A percentile compares a stretch with the other conserved stretches of the same genome.
phyloP scores from a whole-genome alignment of 139 green algal species.

The Tetraselmis striata region DNA sequence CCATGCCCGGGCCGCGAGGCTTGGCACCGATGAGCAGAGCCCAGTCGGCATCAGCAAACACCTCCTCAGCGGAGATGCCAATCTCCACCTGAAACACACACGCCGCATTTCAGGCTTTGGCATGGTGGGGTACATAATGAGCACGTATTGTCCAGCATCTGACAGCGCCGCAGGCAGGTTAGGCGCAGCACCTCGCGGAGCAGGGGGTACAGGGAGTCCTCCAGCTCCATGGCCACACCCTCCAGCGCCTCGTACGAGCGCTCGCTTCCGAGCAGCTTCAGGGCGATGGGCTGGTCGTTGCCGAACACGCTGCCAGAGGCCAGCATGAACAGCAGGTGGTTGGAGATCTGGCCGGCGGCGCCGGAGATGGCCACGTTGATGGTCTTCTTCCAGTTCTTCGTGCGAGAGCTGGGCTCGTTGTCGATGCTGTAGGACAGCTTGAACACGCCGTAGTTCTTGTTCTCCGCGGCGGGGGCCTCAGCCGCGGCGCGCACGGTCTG shows the following conservation, averaged over 20 bases:
- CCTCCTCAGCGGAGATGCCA: conserved; percentile 63
- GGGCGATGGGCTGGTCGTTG: conserved; percentile 73
- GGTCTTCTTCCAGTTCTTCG: conserved; percentile 63
- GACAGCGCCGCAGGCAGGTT: no score
- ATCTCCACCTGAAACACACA: conserved; percentile 57
- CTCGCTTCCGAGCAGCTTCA: conserved; percentile 77
- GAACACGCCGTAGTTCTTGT: conserved; percentile 24
- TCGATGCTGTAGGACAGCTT: conserved; percentile 19
- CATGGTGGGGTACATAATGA: no score
- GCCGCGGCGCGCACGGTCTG: not conserved
- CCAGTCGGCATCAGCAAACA: conserved; percentile 87
- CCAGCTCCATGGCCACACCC: conserved; percentile 92
- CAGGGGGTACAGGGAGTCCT: conserved; percentile 90
- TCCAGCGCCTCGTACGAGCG: conserved; percentile 72
- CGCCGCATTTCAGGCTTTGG: no score
- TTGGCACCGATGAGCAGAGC: conserved; percentile 89
- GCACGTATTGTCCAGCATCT: no score
- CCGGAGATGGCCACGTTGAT: conserved; percentile 69
- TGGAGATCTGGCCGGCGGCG: conserved; percentile 82
- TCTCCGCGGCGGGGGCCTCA: not conserved
- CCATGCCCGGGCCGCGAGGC: conserved; percentile 85
- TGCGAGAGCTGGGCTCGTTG: conserved; percentile 49
- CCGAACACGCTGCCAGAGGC: conserved; percentile 70
- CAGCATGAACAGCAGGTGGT: conserved; percentile 91
- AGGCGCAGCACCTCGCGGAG: conserved; percentile 67